Evolutionary conservation across 495 filamentous ascomycete species (phyloP).

Genomic region (Hypomontagnella monticulosa): DNA sequence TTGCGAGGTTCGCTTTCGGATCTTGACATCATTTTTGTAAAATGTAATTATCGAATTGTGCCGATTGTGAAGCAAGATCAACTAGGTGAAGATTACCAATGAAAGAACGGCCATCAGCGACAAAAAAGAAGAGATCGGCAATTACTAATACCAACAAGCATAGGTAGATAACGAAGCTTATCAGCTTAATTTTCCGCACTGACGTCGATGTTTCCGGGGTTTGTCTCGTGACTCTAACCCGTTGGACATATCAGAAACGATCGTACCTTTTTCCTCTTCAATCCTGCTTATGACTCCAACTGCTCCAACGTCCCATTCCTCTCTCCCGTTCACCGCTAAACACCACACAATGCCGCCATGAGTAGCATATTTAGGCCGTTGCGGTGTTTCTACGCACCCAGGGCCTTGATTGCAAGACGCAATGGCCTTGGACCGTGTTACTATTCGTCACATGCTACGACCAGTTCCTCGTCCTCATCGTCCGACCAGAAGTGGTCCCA

Average conservation of each 20-base stretch:
- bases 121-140: conserved; percentile 21
- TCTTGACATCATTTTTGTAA: background rate
- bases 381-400: conserved; percentile 48
- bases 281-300: conserved; percentile 30
- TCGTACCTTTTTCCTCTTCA: conserved; percentile 4
- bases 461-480: conserved; percentile 37
- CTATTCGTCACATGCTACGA: conserved; percentile 33
- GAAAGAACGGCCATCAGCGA: too few relatives aligned
- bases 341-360: conserved; percentile 58
- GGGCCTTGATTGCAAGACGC: conserved; percentile 40
- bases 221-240: conserved; percentile 34
- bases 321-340: conserved; percentile 19
- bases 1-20: too few relatives aligned
- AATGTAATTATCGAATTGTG: background rate
- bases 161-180: conserved; percentile 12
- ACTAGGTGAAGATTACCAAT: background rate
- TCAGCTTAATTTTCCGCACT: conserved; percentile 21
- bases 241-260: conserved; percentile 18
- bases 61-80: background rate
- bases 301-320: conserved; percentile 7
- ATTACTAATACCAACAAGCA: background rate
- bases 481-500: conserved; percentile 50
- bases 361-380: conserved; percentile 49
- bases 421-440: conserved; percentile 26
- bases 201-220: conserved; percentile 33